phyloP scores from a whole-genome alignment of 345 rosid genomes.

The Boechera stricta region DNA sequence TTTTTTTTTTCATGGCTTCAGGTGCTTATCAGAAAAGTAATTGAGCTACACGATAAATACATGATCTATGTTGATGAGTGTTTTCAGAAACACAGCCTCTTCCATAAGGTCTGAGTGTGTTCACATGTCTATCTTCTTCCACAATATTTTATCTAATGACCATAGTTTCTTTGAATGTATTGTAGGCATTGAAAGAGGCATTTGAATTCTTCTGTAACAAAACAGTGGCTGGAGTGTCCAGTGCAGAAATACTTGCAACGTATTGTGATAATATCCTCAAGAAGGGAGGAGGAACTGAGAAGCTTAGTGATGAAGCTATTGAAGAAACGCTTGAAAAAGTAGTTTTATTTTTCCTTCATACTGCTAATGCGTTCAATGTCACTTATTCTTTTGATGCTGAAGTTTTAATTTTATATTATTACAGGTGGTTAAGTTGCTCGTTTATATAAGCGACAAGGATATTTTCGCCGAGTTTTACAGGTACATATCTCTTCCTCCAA shows the following conservation, averaged over 20 bases:
- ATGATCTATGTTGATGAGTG: conserved; percentile 32
- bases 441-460: conserved; percentile 75
- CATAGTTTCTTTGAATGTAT: neutral
- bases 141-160: conserved; percentile 21
- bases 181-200: conserved; percentile 45
- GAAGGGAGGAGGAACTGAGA: conserved; percentile 38
- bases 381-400: conserved; percentile 14
- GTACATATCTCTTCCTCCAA: conserved; percentile 18
- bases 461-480: conserved; percentile 77
- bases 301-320: conserved; percentile 31
- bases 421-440: conserved; percentile 71
- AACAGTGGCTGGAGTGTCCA: conserved; percentile 37
- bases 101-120: conserved; percentile 28
- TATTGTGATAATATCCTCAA: conserved; percentile 41
- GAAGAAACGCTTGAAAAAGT: conserved; percentile 42
- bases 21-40: conserved; percentile 69
- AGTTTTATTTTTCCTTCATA: neutral
- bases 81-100: conserved; percentile 32
- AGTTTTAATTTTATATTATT: neutral
- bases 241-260: conserved; percentile 45
- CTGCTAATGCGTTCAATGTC: neutral
- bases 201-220: conserved; percentile 47
- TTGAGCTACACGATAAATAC: conserved; percentile 65
- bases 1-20: neutral
- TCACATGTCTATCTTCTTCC: conserved; percentile 17